A percentile compares a stretch with the other conserved stretches of the same genome.
Evolutionary conservation across 257 asterid species (phyloP).

Genomic region (Solanum medicagineum): DNA sequence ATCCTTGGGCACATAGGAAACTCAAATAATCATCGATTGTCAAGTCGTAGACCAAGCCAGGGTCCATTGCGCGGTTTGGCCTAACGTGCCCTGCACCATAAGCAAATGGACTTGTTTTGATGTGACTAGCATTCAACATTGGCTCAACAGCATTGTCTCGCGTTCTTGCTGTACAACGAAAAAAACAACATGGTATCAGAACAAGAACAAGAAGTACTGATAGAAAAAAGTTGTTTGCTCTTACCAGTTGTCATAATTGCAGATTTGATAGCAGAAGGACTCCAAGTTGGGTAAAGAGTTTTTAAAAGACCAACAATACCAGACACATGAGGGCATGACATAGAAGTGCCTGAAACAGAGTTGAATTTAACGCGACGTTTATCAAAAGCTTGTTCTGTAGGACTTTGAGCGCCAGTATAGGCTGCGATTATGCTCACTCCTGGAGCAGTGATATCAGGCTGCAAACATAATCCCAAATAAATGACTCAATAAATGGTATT

Average conservation of each 20-base stretch:
- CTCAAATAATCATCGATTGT: constrained; percentile 36
- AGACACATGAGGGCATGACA: constrained; percentile 92
- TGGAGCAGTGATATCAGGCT: constrained; percentile 98
- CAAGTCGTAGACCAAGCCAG: constrained; percentile 78
- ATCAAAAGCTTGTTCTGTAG: constrained; percentile 55
- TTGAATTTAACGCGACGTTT: constrained; percentile 46
- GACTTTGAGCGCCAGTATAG: constrained; percentile 57
- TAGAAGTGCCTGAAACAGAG: constrained; percentile 78
- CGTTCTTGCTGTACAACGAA: constrained; percentile 37
- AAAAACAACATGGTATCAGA: background rate
- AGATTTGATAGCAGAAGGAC: constrained; percentile 89
- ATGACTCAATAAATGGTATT: background rate
- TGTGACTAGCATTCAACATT: constrained; percentile 35
- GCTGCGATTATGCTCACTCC: constrained; percentile 91
- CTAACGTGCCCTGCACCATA: constrained; percentile 84
- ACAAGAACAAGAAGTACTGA: background rate
- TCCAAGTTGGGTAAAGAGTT: constrained; percentile 77
- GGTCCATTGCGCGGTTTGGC: constrained; percentile 91
- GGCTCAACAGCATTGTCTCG: constrained; percentile 52
- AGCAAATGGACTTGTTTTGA: constrained; percentile 61
- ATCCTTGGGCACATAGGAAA: constrained; percentile 59
- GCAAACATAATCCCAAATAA: constrained; percentile 3
- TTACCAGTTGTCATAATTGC: constrained; percentile 80
- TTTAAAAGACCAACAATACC: constrained; percentile 82
- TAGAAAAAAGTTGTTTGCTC: background rate